Evolutionary conservation across 768 basidiomycete genomes (phyloP).

Genomic region (Naganishia vaughanmartiniae): DNA sequence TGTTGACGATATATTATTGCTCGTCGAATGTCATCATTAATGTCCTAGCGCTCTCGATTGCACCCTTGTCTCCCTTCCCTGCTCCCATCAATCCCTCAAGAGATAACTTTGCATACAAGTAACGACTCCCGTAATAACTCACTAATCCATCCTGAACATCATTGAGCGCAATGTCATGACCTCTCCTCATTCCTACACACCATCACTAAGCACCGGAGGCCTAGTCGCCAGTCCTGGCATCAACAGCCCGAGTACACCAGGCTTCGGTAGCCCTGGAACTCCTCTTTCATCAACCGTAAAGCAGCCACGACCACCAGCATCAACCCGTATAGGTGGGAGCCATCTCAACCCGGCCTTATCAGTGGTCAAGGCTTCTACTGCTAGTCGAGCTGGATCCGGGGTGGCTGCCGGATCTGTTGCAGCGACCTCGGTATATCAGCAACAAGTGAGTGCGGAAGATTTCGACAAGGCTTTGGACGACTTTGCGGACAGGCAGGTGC

Average conservation of each 20-base stretch:
- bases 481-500: conserved; percentile 10
- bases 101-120: neutral
- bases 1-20: no score
- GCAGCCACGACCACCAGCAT: neutral
- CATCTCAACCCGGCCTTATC: conserved; percentile 11
- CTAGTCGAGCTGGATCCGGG: conserved; percentile 15
- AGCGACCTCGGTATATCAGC: neutral
- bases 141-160: neutral
- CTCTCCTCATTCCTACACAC: conserved; percentile 7
- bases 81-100: neutral
- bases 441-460: conserved; percentile 11
- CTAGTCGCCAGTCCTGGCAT: neutral
- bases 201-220: neutral
- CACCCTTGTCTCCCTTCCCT: no score
- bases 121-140: no score
- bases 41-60: no score
- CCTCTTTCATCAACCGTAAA: neutral
- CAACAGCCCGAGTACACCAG: conserved; percentile 1
- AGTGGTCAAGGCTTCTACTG: neutral
- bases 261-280: neutral
- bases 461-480: conserved; percentile 23
- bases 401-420: conserved; percentile 4
- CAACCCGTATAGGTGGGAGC: conserved; percentile 1
- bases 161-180: conserved; percentile 17
- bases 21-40: no score